Evolutionary conservation across 441 rosid species (phyloP).

Genomic region (Pelargonium myrrhifolium): DNA sequence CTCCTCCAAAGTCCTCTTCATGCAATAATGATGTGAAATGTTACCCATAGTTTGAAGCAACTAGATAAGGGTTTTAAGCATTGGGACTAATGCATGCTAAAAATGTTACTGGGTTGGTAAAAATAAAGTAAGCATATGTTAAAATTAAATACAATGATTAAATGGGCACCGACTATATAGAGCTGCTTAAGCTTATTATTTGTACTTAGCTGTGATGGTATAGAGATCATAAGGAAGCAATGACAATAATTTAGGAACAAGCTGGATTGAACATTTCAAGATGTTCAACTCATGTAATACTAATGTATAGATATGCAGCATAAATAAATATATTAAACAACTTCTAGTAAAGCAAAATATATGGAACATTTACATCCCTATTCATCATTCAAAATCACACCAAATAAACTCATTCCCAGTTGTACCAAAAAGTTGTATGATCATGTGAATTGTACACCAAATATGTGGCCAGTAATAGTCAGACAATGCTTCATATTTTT

Average conservation of each 20-base stretch:
- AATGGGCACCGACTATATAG: not conserved
- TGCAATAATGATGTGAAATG: constrained; percentile 9
- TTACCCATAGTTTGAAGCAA: constrained; percentile 7
- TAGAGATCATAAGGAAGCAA: not conserved
- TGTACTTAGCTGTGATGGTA: not conserved
- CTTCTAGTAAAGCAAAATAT: not conserved
- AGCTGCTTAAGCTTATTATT: not conserved
- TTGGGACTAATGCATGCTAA: not conserved
- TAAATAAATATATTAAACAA: not conserved
- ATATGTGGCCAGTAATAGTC: no score
- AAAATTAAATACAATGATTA: not conserved
- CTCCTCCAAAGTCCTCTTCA: constrained; percentile 74
- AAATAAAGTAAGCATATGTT: not conserved
- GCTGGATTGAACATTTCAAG: not conserved
- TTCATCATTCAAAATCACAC: not conserved
- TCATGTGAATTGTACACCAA: no score
- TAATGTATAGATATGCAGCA: not conserved
- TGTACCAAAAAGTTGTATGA: not conserved
- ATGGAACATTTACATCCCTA: not conserved
- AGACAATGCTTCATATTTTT: no score
- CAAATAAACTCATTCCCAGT: not conserved
- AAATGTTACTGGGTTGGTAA: not conserved
- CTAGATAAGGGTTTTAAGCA: no score
- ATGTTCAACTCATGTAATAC: not conserved
- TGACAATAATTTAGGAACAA: not conserved